Evolutionary conservation across 2,329 filamentous ascomycete genomes (phyloP).

Genomic region (Colletotrichum aenigma): DNA sequence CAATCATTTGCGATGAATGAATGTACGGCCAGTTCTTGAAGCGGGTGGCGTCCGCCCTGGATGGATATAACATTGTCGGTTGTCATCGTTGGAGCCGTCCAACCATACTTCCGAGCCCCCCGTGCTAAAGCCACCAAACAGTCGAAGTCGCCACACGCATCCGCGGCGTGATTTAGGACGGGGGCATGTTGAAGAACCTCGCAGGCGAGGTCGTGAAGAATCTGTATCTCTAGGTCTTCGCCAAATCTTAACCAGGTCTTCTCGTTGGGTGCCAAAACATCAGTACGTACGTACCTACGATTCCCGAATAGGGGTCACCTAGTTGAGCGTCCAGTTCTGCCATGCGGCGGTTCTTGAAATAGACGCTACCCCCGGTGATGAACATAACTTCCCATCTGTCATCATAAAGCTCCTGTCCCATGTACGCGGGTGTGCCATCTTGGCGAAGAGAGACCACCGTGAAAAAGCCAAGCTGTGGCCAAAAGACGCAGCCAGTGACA

Average conservation of each 20-base stretch:
- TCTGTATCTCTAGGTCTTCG: slow-evolving; percentile 84
- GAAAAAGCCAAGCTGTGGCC: slow-evolving; percentile 90
- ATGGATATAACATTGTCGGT: slow-evolving; percentile 74
- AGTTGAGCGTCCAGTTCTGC: slow-evolving; percentile 78
- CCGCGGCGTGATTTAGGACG: slow-evolving; percentile 71
- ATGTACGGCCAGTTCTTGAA: slow-evolving; percentile 84
- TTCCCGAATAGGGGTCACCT: slow-evolving; percentile 84
- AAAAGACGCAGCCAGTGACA: slow-evolving; percentile 80
- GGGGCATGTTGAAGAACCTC: slow-evolving; percentile 72
- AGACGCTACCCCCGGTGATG: slow-evolving; percentile 70
- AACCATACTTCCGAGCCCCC: slow-evolving; percentile 76
- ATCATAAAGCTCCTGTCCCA: slow-evolving; percentile 59
- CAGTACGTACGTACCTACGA: slow-evolving; percentile 67
- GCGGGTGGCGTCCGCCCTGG: slow-evolving; percentile 78
- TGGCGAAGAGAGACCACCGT: slow-evolving; percentile 62
- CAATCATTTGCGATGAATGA: slow-evolving; percentile 87
- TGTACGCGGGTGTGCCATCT: slow-evolving; percentile 64
- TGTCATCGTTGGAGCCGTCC: slow-evolving; percentile 73
- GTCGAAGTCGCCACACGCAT: slow-evolving; percentile 86
- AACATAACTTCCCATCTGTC: slow-evolving; percentile 82
- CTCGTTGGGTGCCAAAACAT: not conserved
- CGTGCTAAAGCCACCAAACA: slow-evolving; percentile 80
- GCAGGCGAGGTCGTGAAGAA: slow-evolving; percentile 78
- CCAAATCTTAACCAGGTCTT: not conserved
- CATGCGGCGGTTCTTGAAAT: slow-evolving; percentile 89